Evolutionary conservation across 2,329 filamentous ascomycete genomes (phyloP), one percentile per base, ranked within the genome.

Genomic region (Berkeleyomyces rouxiae): DNA sequence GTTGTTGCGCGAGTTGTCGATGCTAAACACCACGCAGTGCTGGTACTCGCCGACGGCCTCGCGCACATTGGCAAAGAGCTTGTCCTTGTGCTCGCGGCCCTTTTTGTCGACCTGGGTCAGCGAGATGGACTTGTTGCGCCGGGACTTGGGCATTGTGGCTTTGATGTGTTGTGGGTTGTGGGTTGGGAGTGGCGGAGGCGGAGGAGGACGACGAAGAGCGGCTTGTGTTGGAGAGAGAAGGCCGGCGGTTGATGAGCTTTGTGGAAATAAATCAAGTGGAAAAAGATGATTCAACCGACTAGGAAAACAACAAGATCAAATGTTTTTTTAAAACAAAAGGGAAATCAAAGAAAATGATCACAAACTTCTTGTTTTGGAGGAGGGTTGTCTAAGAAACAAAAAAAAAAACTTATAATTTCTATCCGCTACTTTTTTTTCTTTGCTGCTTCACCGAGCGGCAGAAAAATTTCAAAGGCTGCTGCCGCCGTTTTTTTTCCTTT

Each of bases 1-100:
- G 69, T 86, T 95, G 78, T 99, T 99, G 73, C 93, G 90, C 90
- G 96, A 96, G 79, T 97, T 96, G 72, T 95, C 88, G 68, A 99
- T 86, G 70, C 82, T 82, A 74, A 99, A 95, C 72, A 96, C 88
- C 76, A 95, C 95, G 77, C 92, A 87, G 79, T 92, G 84, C 75
- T 90, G 83, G 79, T 92, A 96, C 71, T 88, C 78, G 71, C 90
- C 86, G 65, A 95, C 80, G 70, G 85, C 85, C 72, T 91, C 86
- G 74, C 90, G 90, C 67, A 99, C 87, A 74, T 88, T 90, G 74
- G 86, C 79, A 77, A 92, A 96, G 66, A 97, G 86, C 71, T 86
- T 85, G 71, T 91, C 83, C 74, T 91, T 91, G 74, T 96, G 87
- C 78, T 95, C 95, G 75, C 88, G 86, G 66, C 84, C 86, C 80